Conservation (phyloP, 1,139 yeast genomes). For the Kodamaea sp. region DNA sequence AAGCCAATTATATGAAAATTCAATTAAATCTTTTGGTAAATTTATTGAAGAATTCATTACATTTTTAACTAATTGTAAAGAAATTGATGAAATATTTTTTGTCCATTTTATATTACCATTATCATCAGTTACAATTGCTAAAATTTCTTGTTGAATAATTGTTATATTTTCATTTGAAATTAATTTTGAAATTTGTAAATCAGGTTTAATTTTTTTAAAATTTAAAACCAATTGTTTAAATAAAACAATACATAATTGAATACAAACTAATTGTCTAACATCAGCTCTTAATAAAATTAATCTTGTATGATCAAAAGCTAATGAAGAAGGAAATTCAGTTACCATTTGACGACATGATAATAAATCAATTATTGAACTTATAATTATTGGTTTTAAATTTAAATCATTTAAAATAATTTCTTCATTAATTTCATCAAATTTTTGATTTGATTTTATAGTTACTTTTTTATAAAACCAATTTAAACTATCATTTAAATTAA, state of each 20-base stretch:
- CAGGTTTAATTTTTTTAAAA: slow-evolving; percentile 25
- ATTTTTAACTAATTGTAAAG: slow-evolving; percentile 64
- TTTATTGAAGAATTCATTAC: slow-evolving; percentile 15
- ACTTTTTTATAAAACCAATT: slow-evolving; percentile 61
- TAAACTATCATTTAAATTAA: slow-evolving; percentile 62
- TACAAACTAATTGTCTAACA: slow-evolving; percentile 78
- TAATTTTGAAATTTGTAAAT: slow-evolving; percentile 12
- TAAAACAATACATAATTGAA: slow-evolving; percentile 68
- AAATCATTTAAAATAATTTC: slow-evolving; percentile 13
- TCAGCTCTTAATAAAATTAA: slow-evolving; percentile 77
- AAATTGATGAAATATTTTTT: slow-evolving; percentile 67
- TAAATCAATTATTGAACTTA: slow-evolving; percentile 54
- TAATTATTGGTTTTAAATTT: slow-evolving; percentile 35
- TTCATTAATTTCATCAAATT: slow-evolving; percentile 12
- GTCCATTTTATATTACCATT: slow-evolving; percentile 92
- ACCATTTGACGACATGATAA: slow-evolving; percentile 79
- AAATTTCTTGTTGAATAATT: slow-evolving; percentile 53
- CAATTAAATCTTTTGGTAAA: slow-evolving; percentile 45
- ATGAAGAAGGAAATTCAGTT: slow-evolving; percentile 76
- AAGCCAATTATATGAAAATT: slow-evolving; percentile 76
- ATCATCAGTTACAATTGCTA: slow-evolving; percentile 80
- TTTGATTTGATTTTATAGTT: slow-evolving; percentile 17
- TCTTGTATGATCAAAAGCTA: slow-evolving; percentile 85
- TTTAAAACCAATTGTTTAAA: slow-evolving; percentile 62
- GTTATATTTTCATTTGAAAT: slow-evolving; percentile 28